Percentiles rank a stretch among this genome's conserved stretches.
Conservation (phyloP, 2,329 filamentous ascomycete species). For the Daldinia sp. region DNA sequence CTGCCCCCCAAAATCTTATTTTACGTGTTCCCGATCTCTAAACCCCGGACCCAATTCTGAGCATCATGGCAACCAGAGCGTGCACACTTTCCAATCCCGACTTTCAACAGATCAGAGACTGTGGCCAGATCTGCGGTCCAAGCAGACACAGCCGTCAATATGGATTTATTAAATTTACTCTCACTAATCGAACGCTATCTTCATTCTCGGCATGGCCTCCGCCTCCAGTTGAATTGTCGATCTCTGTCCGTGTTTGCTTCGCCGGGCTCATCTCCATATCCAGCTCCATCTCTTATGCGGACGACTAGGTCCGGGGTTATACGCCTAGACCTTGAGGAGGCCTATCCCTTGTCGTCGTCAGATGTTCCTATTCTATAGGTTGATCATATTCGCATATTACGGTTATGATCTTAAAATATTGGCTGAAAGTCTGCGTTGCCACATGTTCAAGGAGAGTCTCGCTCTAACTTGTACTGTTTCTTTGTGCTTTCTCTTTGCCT, state of each 20-base stretch:
- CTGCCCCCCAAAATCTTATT: constrained; percentile 43
- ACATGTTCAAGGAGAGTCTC: constrained; percentile 12
- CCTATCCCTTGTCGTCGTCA: constrained; percentile 17
- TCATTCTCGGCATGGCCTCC: constrained; percentile 7
- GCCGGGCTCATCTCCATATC: constrained; percentile 12
- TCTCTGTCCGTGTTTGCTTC: constrained; percentile 23
- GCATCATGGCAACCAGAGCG: constrained; percentile 32
- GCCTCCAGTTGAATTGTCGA: constrained; percentile 7
- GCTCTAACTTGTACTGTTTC: constrained; percentile 6
- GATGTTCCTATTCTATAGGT: constrained; percentile 19
- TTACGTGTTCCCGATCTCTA: constrained; percentile 44
- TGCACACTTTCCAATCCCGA: constrained; percentile 29
- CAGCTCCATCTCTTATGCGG: no score
- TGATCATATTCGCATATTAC: constrained; percentile 19
- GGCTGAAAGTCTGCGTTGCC: constrained; percentile 26
- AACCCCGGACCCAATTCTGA: constrained; percentile 33
- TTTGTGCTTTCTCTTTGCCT: not conserved
- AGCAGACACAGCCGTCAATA: constrained; percentile 10
- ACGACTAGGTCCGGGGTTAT: constrained; percentile 24
- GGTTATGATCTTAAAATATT: constrained; percentile 14
- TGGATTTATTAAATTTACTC: constrained; percentile 14
- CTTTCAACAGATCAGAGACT: constrained; percentile 20
- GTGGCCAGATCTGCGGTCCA: constrained; percentile 19
- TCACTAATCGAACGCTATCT: constrained; percentile 3
- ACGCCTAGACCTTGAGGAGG: constrained; percentile 17